A percentile compares a stretch with the other conserved stretches of the same genome.
phyloP scores from a whole-genome alignment of 2,329 filamentous ascomycete genomes.

The Fusarium goolgardi region DNA sequence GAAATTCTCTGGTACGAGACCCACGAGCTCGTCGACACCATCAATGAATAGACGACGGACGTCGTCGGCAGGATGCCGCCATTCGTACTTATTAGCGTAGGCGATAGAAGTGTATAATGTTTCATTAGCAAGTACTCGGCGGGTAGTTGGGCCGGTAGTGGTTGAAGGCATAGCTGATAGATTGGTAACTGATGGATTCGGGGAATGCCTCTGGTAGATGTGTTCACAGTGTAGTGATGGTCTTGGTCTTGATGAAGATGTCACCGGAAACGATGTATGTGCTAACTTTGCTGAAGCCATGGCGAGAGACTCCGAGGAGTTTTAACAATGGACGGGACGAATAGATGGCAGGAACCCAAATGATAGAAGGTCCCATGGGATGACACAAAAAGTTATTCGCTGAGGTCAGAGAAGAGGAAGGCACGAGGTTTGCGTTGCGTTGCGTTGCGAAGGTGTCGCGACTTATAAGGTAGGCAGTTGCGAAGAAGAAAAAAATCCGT shows the following conservation, averaged over 20 bases:
- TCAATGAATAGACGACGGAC: constrained; percentile 37
- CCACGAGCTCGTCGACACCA: constrained; percentile 38
- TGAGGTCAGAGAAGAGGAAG: neutral
- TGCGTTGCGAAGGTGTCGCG: neutral
- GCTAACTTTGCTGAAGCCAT: constrained; percentile 35
- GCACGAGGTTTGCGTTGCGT: constrained; percentile 2
- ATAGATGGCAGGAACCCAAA: neutral
- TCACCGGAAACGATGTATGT: constrained; percentile 20
- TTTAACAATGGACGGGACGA: neutral
- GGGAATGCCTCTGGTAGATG: constrained; percentile 6
- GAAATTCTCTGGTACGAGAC: constrained; percentile 33
- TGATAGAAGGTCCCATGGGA: neutral
- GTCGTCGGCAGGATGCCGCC: neutral
- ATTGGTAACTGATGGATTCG: neutral
- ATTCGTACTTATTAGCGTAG: constrained; percentile 39
- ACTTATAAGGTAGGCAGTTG: neutral
- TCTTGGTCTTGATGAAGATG: constrained; percentile 20
- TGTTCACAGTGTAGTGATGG: constrained; percentile 13
- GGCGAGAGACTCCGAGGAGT: neutral
- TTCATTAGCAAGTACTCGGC: no score
- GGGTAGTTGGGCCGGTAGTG: neutral
- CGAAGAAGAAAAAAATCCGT: constrained; percentile 14
- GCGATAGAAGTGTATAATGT: constrained; percentile 33
- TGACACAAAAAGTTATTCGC: constrained; percentile 12
- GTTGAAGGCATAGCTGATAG: neutral